These are phyloP conservation scores for Calonectria pauciramosa DNA, from an alignment of 2,329 filamentous ascomycete genomes.

Conservation along the genomic window DNA sequence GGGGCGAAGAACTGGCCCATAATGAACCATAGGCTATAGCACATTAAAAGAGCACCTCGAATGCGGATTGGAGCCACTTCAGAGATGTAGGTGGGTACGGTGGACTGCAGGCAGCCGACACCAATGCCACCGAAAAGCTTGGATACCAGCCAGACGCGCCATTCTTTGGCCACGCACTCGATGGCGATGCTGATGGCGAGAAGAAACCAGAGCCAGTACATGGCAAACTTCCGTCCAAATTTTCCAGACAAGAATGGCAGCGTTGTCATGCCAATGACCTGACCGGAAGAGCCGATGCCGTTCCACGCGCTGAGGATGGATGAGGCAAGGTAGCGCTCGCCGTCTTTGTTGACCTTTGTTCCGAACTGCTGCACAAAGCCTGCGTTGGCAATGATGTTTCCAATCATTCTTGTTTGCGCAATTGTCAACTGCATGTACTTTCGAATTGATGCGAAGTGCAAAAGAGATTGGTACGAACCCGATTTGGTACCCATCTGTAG, in stretches of 20 bases:
- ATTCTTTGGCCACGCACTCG: slow-evolving; percentile 4
- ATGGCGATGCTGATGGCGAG: not conserved
- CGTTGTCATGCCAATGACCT: slow-evolving; percentile 24
- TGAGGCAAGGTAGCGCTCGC: slow-evolving; percentile 49
- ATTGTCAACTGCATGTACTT: too few relatives aligned
- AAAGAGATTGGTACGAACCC: too few relatives aligned
- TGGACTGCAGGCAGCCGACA: slow-evolving; percentile 25
- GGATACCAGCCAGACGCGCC: slow-evolving; percentile 24
- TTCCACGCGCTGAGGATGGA: slow-evolving; percentile 48
- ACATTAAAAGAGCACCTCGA: slow-evolving; percentile 54
- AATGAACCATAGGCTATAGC: slow-evolving; percentile 59
- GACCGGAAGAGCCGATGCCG: slow-evolving; percentile 25
- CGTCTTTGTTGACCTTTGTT: slow-evolving; percentile 31
- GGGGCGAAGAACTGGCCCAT: slow-evolving; percentile 57
- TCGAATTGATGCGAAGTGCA: too few relatives aligned
- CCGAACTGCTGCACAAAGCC: slow-evolving; percentile 30
- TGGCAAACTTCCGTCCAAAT: slow-evolving; percentile 26
- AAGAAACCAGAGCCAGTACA: slow-evolving; percentile 15
- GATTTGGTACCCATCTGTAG: too few relatives aligned
- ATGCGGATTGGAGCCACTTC: slow-evolving; percentile 42
- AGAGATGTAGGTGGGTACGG: slow-evolving; percentile 23
- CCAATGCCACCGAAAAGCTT: slow-evolving; percentile 22
- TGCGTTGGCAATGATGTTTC: slow-evolving; percentile 32
- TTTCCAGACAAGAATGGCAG: slow-evolving; percentile 22
- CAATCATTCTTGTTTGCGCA: slow-evolving; percentile 26